Percentiles rank a stretch among this genome's conserved stretches.
These are phyloP conservation scores for Parathielavia hyrcaniae DNA, from an alignment of 495 filamentous ascomycete species.

Conservation along the genomic window DNA sequence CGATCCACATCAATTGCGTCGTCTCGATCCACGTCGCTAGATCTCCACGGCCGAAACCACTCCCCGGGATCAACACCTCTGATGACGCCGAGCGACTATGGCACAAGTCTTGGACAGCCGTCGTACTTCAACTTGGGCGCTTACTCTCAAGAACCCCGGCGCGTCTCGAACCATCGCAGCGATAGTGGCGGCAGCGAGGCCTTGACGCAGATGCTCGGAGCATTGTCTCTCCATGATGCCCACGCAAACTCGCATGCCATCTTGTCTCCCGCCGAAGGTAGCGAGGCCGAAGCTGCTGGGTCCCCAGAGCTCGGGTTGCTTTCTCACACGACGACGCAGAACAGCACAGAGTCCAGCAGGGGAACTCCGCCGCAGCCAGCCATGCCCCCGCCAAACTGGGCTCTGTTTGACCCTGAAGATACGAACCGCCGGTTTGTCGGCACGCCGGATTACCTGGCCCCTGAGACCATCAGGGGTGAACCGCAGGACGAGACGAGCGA, in stretches of 20 bases:
- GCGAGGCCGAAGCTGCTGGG: slow-evolving; percentile 50
- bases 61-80: slow-evolving; percentile 80
- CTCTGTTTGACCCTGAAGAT: slow-evolving; percentile 92
- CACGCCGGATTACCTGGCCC: slow-evolving; percentile 94
- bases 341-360: slow-evolving; percentile 36
- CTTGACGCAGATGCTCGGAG: slow-evolving; percentile 74
- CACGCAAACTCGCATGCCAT: slow-evolving; percentile 36
- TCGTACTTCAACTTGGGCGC: slow-evolving; percentile 85
- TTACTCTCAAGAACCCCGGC: slow-evolving; percentile 65
- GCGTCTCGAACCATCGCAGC: slow-evolving; percentile 81
- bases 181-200: slow-evolving; percentile 87
- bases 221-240: slow-evolving; percentile 70
- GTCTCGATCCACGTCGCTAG: slow-evolving; percentile 92
- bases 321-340: slow-evolving; percentile 54
- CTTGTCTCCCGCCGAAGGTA: slow-evolving; percentile 53
- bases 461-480: slow-evolving; percentile 90
- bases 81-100: slow-evolving; percentile 70
- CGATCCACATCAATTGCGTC: slow-evolving; percentile 80
- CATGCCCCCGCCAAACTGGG: slow-evolving; percentile 93
- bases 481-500: slow-evolving; percentile 97
- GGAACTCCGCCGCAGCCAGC: slow-evolving; percentile 60
- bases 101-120: slow-evolving; percentile 62
- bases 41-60: slow-evolving; percentile 64
- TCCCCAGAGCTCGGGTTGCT: slow-evolving; percentile 66
- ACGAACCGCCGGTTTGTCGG: slow-evolving; percentile 90